Evolutionary conservation across 2,329 filamentous ascomycete species (phyloP).

Genomic region (Trichoderma cornu-damae): DNA sequence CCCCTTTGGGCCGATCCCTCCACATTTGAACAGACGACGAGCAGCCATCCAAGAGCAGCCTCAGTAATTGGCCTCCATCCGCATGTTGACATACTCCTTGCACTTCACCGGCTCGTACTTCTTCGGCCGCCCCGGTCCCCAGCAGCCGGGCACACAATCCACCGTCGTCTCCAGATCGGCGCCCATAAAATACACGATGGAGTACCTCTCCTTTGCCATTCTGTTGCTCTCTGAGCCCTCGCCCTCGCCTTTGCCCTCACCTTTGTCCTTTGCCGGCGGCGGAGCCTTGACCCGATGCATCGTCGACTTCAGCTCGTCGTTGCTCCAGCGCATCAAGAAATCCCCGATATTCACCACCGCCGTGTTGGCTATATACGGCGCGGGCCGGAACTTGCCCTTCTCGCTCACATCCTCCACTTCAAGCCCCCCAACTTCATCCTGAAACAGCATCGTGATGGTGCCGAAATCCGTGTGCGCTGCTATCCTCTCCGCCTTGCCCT

Average conservation of each 20-base stretch:
- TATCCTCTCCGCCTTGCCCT: slow-evolving; percentile 24
- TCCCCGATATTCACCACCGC: slow-evolving; percentile 39
- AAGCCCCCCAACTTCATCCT: slow-evolving; percentile 42
- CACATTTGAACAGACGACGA: too few relatives aligned
- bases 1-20: too few relatives aligned
- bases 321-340: slow-evolving; percentile 38
- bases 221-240: slow-evolving; percentile 27
- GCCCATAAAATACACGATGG: slow-evolving; percentile 55
- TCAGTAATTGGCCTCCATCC: slow-evolving; percentile 23
- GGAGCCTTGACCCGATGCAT: slow-evolving; percentile 42
- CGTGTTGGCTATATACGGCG: slow-evolving; percentile 29
- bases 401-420: slow-evolving; percentile 40
- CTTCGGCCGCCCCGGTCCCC: slow-evolving; percentile 37
- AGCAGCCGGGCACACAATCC: slow-evolving; percentile 47
- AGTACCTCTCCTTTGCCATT: slow-evolving; percentile 49
- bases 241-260: slow-evolving; percentile 10
- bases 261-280: neutral
- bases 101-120: slow-evolving; percentile 44
- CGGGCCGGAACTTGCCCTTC: slow-evolving; percentile 32
- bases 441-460: slow-evolving; percentile 44
- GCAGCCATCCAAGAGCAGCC: neutral
- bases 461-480: slow-evolving; percentile 34
- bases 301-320: slow-evolving; percentile 32
- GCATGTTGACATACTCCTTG: slow-evolving; percentile 28
- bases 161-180: slow-evolving; percentile 47